Evolutionary conservation across 2,329 filamentous ascomycete species (phyloP), one percentile per base, ranked within the genome.

Genomic region (Aureobasidium sp.): DNA sequence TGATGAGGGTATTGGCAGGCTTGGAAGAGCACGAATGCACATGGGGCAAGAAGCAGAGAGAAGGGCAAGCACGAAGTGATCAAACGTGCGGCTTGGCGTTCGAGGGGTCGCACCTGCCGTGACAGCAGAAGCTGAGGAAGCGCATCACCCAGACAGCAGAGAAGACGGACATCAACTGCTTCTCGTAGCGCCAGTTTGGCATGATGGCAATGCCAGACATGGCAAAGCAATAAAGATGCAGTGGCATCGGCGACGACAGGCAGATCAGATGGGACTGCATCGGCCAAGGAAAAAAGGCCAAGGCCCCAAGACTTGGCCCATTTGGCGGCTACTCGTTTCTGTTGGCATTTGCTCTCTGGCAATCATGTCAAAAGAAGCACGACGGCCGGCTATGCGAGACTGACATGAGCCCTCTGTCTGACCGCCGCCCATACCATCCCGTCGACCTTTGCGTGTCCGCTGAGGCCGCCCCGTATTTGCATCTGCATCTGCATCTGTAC

Each of bases 281-380:
- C 31, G 31, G 31, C 31, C 22, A 20, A 39, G n/a, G 8, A 36
- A 41, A 53, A 53, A 44, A 25, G 17, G 36, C 22, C 20, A 39
- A 39, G 53, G 27, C 29, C 27, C 53, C 29, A 47, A 47, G 20
- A 57, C 25, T 34, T 27, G 49, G 49, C 49, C 31, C 8, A 39
- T 25, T 44, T 44, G 20, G 41, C 20, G 41, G 29, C 29, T 27
- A 48, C 31, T 39, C 31, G 42, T 48, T 48, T 37, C 42, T 58
- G 42, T 47, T 58, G 29, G 42, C 55, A 58, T 58, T 47, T 27
- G 15, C 5, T 17, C 27, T 48, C 9, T 47, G 55, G 55, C 55
- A 58, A 44, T 29, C 55, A 58, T 58, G 55, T 58, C 55, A 58
- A 58, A 58, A 58, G 55, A 48, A 58, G 42, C 55, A 37, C 55